Evolutionary conservation across 1,139 yeast genomes (phyloP).

Genomic region (Suhomyces coccinellae): DNA sequence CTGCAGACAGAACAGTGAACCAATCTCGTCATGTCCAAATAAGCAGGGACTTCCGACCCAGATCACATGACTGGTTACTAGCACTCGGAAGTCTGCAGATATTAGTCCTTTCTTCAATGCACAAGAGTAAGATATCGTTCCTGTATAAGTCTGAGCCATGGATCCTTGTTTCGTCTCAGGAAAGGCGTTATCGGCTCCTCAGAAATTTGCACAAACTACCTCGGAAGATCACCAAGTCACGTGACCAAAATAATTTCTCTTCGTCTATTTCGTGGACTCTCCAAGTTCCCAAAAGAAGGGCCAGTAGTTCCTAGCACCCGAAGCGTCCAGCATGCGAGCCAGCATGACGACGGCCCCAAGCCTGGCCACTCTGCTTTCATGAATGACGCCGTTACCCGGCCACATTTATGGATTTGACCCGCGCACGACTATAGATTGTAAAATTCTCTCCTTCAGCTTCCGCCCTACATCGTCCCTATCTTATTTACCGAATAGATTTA

Average conservation of each 20-base stretch:
- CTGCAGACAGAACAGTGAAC: no score
- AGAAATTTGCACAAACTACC: neutral
- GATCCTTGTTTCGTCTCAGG: no score
- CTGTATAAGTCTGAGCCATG: no score
- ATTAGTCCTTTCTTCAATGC: no score
- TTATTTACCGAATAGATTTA: constrained; percentile 8
- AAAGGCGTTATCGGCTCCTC: neutral
- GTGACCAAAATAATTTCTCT: neutral
- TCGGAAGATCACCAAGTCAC: neutral
- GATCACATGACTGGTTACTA: no score
- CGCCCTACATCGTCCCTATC: constrained; percentile 1
- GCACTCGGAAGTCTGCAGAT: no score
- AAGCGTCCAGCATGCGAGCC: neutral
- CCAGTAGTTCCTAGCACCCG: no score
- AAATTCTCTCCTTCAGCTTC: constrained; percentile 5
- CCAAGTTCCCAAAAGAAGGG: neutral
- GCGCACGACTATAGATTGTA: constrained; percentile 6
- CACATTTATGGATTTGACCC: neutral
- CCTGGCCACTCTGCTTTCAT: no score
- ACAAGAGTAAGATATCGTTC: no score
- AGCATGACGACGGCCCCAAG: neutral
- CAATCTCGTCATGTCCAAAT: no score
- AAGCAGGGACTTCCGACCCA: no score
- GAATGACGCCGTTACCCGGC: constrained; percentile 8
- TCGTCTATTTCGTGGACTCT: neutral